These are phyloP conservation scores for Globisporangium lucens DNA, from an alignment of 352 stramenopile species.

Conservation along the genomic window DNA sequence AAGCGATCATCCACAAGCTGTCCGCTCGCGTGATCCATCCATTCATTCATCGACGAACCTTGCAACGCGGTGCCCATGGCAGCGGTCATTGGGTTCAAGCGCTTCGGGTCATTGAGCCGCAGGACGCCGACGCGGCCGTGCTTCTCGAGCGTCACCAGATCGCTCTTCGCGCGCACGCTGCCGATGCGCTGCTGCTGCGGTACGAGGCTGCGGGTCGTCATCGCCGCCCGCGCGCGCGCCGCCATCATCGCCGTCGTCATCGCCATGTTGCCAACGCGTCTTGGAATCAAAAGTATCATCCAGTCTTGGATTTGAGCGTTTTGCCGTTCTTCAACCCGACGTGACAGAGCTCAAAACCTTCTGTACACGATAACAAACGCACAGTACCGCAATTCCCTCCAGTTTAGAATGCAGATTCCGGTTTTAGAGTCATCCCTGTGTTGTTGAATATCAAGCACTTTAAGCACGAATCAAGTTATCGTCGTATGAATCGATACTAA, in stretches of 20 bases:
- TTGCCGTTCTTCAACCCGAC: slow-evolving; percentile 14
- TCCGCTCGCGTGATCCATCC: background rate
- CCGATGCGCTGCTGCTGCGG: slow-evolving; percentile 4
- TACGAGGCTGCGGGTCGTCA: background rate
- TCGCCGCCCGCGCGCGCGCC: background rate
- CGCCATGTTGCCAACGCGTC: background rate
- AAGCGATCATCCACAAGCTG: background rate
- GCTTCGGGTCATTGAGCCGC: slow-evolving; percentile 73
- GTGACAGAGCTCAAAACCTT: background rate
- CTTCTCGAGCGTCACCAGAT: slow-evolving; percentile 51
- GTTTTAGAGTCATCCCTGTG: background rate
- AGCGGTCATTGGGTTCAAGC: slow-evolving; percentile 86
- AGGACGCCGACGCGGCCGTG: slow-evolving; percentile 42
- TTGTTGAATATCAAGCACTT: background rate
- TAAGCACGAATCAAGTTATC: background rate
- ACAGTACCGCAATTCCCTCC: background rate
- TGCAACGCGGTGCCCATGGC: slow-evolving; percentile 71
- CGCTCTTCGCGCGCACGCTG: slow-evolving; percentile 26
- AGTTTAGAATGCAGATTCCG: background rate
- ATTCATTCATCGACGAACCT: slow-evolving; percentile 23
- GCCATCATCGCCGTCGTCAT: background rate
- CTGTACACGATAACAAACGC: background rate
- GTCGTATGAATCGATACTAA: background rate
- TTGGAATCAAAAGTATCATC: background rate
- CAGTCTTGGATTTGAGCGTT: background rate